Evolutionary conservation across 164 flowering plant species (phyloP), one percentile per base, ranked within the genome.

Genomic region (Cinnamomum chago): DNA sequence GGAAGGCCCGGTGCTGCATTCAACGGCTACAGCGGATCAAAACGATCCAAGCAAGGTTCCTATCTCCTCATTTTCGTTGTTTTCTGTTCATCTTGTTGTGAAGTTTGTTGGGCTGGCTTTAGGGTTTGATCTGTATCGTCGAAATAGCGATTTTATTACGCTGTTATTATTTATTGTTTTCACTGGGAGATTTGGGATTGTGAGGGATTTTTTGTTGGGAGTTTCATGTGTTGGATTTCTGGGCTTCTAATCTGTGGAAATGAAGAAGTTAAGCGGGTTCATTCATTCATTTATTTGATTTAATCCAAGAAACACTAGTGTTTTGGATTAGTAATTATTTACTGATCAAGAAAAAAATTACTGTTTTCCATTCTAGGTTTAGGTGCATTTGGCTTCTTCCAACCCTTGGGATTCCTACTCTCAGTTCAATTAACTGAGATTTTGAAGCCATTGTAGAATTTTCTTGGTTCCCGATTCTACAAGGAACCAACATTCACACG

Each of bases 1-100:
- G 79, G 77, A 52, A 74, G 84, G 68, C 62, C 65, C 0, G 84
- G 77, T n/a, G 75, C 68, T 27, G 72, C 70, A 14, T 30, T 65
- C n/a, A 82, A 80, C 67, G 82, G 79, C 3, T 80, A 82, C 75
- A 86, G 81, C 0, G 86, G 70, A 50, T 65, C 75, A 25, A 84
- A 82, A 78, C 76, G 70, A 22, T 65, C 58, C 27, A 80, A 72
- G 30, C 79, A 75, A 82, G 81, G 81, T 82, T 52, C 2, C 74
- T 70, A 12, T 67, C 51, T 28, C 23, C 58, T 3, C 24, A 35
- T 58, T n/a, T n/a, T 62, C 58, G 23, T 6, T 68, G 28, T 14
- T 62, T 3, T 25, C 14, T 55, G 27, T 9, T 40, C 47, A 33
- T 5, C 23, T 40, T 4, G 22, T 33, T 60, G 13, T 5, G 11